Evolutionary conservation across 2,329 filamentous ascomycete species (phyloP).

Genomic region (Cephalotrichum gorgonifer): DNA sequence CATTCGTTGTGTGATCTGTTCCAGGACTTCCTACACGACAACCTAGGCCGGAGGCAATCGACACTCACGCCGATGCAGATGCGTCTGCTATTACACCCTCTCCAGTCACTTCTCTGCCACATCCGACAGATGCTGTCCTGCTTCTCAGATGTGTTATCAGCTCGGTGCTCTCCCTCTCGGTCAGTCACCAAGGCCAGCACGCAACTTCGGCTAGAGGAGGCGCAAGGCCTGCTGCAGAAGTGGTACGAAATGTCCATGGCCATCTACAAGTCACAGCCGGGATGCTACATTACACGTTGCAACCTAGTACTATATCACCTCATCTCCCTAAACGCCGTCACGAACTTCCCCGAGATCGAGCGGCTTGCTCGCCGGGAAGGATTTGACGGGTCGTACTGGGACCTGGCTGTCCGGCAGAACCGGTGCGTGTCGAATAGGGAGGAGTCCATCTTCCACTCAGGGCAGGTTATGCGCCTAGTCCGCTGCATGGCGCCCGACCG

Average conservation of each 20-base stretch:
- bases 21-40: conserved; percentile 56
- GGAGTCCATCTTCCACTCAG: conserved; percentile 56
- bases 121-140: conserved; percentile 55
- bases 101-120: conserved; percentile 56
- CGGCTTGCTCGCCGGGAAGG: conserved; percentile 51
- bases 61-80: conserved; percentile 44
- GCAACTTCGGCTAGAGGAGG: conserved; percentile 51
- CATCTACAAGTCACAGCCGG: conserved; percentile 42
- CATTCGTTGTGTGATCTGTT: conserved; percentile 56
- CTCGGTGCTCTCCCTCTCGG: conserved; percentile 27
- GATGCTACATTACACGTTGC: conserved; percentile 50
- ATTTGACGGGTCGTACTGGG: conserved; percentile 44
- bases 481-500: conserved; percentile 47
- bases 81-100: conserved; percentile 56
- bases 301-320: conserved; percentile 62
- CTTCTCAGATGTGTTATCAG: conserved; percentile 44
- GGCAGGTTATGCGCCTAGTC: conserved; percentile 54
- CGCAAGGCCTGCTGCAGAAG: conserved; percentile 50
- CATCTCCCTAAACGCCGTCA: conserved; percentile 58
- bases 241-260: conserved; percentile 57
- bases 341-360: conserved; percentile 59
- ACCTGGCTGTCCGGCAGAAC: conserved; percentile 44
- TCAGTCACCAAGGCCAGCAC: conserved; percentile 50
- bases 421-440: conserved; percentile 53
- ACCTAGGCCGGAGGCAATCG: conserved; percentile 37